Evolutionary conservation across 768 basidiomycete genomes (phyloP).

Genomic region (Lactarius pseudohatsudake): DNA sequence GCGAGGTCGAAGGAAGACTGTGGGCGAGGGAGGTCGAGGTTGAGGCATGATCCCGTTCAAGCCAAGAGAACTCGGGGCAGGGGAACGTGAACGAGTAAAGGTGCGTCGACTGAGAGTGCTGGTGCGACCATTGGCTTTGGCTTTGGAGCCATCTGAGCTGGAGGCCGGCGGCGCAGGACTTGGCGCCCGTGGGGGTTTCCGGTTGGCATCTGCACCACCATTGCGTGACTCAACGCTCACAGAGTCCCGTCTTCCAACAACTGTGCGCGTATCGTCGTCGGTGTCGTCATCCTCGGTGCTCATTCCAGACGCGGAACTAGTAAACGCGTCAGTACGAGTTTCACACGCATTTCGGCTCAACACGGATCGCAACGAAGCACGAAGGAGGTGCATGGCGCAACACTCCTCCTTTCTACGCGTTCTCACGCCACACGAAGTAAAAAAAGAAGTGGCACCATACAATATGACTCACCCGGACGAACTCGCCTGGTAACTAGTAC

Average conservation of each 20-base stretch:
- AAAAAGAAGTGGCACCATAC: background rate
- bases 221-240: conserved; percentile 18
- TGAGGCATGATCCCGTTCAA: conserved; percentile 40
- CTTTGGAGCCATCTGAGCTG: conserved; percentile 42
- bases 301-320: conserved; percentile 49
- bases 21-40: conserved; percentile 42
- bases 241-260: conserved; percentile 18
- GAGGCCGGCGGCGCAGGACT: conserved; percentile 31
- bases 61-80: conserved; percentile 43
- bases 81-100: conserved; percentile 76
- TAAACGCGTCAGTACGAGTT: background rate
- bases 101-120: conserved; percentile 41
- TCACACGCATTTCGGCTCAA: background rate
- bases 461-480: conserved; percentile 62
- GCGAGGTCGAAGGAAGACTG: conserved; percentile 44
- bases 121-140: conserved; percentile 41
- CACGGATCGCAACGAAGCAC: background rate
- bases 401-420: background rate
- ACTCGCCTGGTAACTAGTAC: conserved; percentile 85
- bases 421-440: too few relatives aligned
- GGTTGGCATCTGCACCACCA: conserved; percentile 5
- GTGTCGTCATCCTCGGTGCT: conserved; percentile 60
- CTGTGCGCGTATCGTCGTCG: conserved; percentile 43
- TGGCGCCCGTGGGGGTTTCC: conserved; percentile 14
- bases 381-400: background rate